Conservation (phyloP, 2,329 filamentous ascomycete species). For the Alternaria sp. region DNA sequence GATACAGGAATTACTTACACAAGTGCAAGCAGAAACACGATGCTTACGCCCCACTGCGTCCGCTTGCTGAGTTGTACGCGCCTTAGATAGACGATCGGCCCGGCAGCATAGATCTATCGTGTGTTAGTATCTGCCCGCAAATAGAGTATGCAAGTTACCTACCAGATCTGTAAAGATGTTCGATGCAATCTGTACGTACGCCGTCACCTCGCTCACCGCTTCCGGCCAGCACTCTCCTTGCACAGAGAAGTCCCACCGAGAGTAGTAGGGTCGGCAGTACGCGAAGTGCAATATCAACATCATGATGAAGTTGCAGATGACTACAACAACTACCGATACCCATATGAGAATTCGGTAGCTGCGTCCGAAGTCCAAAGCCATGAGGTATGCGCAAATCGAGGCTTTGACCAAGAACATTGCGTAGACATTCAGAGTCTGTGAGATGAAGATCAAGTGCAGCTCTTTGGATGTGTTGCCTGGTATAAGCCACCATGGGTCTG, state of each 20-base stretch:
- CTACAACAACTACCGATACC: constrained; percentile 8
- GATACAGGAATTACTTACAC: constrained; percentile 11
- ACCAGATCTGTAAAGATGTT: constrained; percentile 23
- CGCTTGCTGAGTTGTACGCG: constrained; percentile 17
- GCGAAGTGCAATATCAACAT: constrained; percentile 13
- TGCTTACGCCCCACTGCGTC: constrained; percentile 18
- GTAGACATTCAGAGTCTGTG: constrained; percentile 22
- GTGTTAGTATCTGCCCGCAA: not conserved
- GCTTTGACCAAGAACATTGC: constrained; percentile 25
- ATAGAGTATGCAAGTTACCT: not conserved
- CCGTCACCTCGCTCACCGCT: constrained; percentile 7
- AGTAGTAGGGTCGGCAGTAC: constrained; percentile 11
- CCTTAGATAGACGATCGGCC: constrained; percentile 19
- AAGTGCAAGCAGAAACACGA: constrained; percentile 20
- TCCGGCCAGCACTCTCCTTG: constrained; percentile 17
- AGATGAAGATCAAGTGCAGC: constrained; percentile 15
- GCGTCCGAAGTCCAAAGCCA: constrained; percentile 23
- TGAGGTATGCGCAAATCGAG: constrained; percentile 26
- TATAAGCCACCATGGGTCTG: constrained; percentile 22
- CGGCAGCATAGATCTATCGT: constrained; percentile 19
- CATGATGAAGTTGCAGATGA: constrained; percentile 14
- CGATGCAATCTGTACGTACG: constrained; percentile 19
- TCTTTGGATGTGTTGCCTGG: not conserved
- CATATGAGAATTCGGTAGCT: constrained; percentile 22
- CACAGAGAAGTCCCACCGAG: constrained; percentile 10